Evolutionary conservation across 805 yeast species (phyloP), one percentile per base, ranked within the genome.

Genomic region (Wickerhamomyces silvicola): DNA sequence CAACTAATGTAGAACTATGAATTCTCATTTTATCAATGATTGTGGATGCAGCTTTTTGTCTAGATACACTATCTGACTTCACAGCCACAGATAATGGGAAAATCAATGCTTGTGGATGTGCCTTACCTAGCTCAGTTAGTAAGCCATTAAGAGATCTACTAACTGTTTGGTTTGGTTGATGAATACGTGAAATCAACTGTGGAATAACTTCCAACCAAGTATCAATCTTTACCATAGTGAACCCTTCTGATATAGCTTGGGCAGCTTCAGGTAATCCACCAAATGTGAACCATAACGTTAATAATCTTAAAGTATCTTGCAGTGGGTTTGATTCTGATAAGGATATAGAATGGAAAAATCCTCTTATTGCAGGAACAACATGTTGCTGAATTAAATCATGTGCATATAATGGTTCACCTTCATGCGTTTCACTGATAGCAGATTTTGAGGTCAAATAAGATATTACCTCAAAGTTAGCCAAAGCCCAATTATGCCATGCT

Each of bases 401-500:
- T 8, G 69, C 59, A 26, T 55, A 54, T 4, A 54, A 52, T 11
- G 50, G 39, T 20, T 51, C 57, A 8, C 45, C 45, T 25, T 42
- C 48, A 22, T 46, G 51, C 13, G 52, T 45, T 22, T 57, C 53
- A 32, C 54, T 52, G 15, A 54, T 49, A 6, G 57, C 56, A 33
- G 57, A 50, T 39, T 54, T 38, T 22, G 64, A 51, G 1, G 66
- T 58, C 18, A 68, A 61, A 18, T 81, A 66, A 0, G 95, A 81
- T 14, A 90, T 81, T 1, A 90, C 97, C 53, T 92, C 97, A 54
- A 88, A 92, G 57, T 94, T 92, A 1, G 97, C 97, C 51, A 94
- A 66, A 0, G 98, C 98, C 99, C 99, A 92, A 52, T 87, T 90
- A 55, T 92, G 99, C 98, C 98, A 94, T 12, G 97, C 98, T 52